phyloP scores from a whole-genome alignment of 768 basidiomycete genomes.

The Lentinula guzmanii region DNA sequence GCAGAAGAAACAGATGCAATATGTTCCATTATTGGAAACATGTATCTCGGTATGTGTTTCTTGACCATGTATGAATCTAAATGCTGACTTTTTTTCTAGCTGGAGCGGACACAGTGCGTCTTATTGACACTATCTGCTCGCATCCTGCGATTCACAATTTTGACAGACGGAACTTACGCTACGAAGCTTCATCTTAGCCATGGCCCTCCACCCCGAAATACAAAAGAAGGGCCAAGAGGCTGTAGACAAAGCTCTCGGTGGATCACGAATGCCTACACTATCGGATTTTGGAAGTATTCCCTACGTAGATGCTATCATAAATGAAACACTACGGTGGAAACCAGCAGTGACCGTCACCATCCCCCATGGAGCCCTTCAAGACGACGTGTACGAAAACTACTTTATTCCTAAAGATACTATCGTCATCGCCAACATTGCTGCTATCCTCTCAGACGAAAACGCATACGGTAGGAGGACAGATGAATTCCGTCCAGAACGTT shows the following conservation, averaged over 20 bases:
- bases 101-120: neutral
- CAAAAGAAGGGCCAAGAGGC: slow-evolving; percentile 18
- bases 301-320: slow-evolving; percentile 15
- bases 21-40: neutral
- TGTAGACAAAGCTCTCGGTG: slow-evolving; percentile 16
- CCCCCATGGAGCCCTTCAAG: slow-evolving; percentile 1
- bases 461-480: slow-evolving; percentile 22
- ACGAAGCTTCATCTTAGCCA: slow-evolving; percentile 12
- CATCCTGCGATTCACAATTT: too few species aligned
- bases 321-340: slow-evolving; percentile 15
- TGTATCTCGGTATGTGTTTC: neutral
- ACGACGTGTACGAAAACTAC: slow-evolving; percentile 8
- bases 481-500: slow-evolving; percentile 23
- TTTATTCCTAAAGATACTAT: slow-evolving; percentile 9
- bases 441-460: slow-evolving; percentile 6
- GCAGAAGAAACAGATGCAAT: neutral
- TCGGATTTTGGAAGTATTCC: slow-evolving; percentile 11
- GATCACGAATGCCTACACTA: slow-evolving; percentile 15
- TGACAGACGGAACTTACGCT: slow-evolving; percentile 5
- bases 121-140: neutral
- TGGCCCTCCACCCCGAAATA: slow-evolving; percentile 16
- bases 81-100: neutral
- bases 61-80: neutral
- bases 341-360: neutral
- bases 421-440: slow-evolving; percentile 6